phyloP scores from a whole-genome alignment of 2,329 filamentous ascomycete genomes.

The Cercospora zeae-maydis region DNA sequence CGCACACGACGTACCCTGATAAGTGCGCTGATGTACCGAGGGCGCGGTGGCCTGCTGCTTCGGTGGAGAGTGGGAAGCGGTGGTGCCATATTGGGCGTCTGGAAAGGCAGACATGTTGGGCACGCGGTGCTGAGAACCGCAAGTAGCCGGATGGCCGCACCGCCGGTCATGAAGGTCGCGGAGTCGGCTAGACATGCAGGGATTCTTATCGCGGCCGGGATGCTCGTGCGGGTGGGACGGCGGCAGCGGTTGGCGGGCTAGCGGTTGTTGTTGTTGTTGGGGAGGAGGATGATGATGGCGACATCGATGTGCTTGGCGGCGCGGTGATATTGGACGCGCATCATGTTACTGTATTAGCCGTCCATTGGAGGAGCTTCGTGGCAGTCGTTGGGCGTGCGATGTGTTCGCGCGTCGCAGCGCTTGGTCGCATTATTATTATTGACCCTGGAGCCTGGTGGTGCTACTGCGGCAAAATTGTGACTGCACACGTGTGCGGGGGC shows the following conservation, averaged over 20 bases:
- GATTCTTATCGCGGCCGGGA: conserved; percentile 1
- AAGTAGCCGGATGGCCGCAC: conserved; percentile 14
- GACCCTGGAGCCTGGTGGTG: too few relatives aligned
- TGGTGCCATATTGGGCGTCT: conserved; percentile 22
- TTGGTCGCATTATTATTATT: too few relatives aligned
- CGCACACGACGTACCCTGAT: conserved; percentile 25
- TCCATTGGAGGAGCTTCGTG: conserved; percentile 6
- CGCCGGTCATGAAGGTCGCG: conserved; percentile 9
- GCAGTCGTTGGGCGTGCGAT: too few relatives aligned
- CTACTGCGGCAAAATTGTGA: not conserved
- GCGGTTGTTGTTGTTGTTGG: conserved; percentile 28
- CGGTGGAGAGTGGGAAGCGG: conserved; percentile 21
- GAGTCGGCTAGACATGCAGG: conserved; percentile 10
- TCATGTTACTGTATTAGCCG: conserved; percentile 18
- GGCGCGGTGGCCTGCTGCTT: conserved; percentile 12
- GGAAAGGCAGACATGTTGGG: conserved; percentile 18
- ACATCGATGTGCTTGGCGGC: conserved; percentile 21
- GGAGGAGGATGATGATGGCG: conserved; percentile 29
- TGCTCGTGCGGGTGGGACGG: not conserved
- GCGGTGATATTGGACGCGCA: conserved; percentile 11
- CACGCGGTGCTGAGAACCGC: conserved; percentile 23
- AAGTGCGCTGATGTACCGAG: conserved; percentile 28
- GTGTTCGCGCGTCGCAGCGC: too few relatives aligned
- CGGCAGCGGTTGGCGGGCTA: not conserved
- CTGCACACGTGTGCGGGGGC: not conserved